These are phyloP conservation scores for Rhodamnia rubescens DNA, from an alignment of 345 rosid genomes.

Conservation along the genomic window DNA sequence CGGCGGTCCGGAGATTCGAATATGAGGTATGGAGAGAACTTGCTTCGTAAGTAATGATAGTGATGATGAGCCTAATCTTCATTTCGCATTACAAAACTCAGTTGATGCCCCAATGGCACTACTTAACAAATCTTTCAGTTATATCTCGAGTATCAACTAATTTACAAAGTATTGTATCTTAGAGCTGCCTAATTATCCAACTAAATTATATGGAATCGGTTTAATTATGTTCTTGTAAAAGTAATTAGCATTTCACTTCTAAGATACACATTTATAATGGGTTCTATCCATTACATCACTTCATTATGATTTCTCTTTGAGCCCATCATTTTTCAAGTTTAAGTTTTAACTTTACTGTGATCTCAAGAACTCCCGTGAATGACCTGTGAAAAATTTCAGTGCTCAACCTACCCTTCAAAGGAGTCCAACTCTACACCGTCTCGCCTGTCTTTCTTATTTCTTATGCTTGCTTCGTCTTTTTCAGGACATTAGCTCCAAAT, in stretches of 20 bases:
- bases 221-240: background rate
- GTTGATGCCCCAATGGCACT: background rate
- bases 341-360: background rate
- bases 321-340: background rate
- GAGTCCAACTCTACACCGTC: background rate
- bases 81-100: background rate
- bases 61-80: background rate
- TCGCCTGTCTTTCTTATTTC: background rate
- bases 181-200: background rate
- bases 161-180: background rate
- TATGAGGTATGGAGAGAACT: background rate
- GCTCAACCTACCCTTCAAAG: background rate
- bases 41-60: background rate
- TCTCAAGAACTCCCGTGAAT: background rate
- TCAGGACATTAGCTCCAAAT: background rate
- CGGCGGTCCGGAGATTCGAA: background rate
- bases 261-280: background rate
- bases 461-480: background rate
- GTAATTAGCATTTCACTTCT: background rate
- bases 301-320: background rate
- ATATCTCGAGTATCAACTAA: background rate
- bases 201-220: background rate
- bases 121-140: background rate
- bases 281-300: background rate
- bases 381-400: background rate